Percentiles rank a stretch among this genome's conserved stretches.
Conservation (phyloP, 306 rosid genomes). For the Mucuna pruriens region DNA sequence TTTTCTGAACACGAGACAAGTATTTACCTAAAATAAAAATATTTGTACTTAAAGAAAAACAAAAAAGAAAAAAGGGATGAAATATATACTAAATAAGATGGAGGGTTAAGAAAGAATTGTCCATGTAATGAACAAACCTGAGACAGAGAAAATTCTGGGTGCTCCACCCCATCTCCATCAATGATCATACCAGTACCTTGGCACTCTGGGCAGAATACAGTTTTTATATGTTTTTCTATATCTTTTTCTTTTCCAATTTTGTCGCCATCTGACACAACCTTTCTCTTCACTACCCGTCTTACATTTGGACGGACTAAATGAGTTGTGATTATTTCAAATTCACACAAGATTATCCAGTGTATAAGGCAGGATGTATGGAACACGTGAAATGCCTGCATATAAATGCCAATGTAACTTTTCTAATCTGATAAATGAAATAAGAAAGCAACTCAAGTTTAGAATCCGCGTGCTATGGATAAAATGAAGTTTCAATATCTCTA, state of each 20-base stretch:
- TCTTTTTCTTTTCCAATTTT: conserved; percentile 50
- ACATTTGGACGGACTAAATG: conserved; percentile 51
- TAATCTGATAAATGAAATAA: background rate
- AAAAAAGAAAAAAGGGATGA: background rate
- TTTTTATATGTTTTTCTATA: conserved; percentile 38
- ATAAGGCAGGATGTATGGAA: conserved; percentile 85
- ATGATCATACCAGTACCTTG: conserved; percentile 72
- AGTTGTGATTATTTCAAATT: conserved; percentile 59
- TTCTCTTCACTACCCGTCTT: conserved; percentile 58
- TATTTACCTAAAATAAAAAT: background rate
- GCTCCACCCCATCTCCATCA: conserved; percentile 66
- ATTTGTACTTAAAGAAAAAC: background rate
- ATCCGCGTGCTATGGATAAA: background rate
- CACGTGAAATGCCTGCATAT: conserved; percentile 79
- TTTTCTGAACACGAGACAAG: background rate
- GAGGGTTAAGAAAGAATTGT: background rate
- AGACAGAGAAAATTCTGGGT: conserved; percentile 45
- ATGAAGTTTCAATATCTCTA: conserved; percentile 1
- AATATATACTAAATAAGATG: background rate
- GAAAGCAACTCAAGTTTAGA: conserved; percentile 21
- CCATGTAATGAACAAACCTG: conserved; percentile 59
- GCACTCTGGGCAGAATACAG: conserved; percentile 92
- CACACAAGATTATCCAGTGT: conserved; percentile 88
- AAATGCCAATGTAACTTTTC: conserved; percentile 15
- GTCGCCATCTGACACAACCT: conserved; percentile 47